Evolutionary conservation across 345 rosid genomes (phyloP).

Genomic region (Boechera retrofracta): DNA sequence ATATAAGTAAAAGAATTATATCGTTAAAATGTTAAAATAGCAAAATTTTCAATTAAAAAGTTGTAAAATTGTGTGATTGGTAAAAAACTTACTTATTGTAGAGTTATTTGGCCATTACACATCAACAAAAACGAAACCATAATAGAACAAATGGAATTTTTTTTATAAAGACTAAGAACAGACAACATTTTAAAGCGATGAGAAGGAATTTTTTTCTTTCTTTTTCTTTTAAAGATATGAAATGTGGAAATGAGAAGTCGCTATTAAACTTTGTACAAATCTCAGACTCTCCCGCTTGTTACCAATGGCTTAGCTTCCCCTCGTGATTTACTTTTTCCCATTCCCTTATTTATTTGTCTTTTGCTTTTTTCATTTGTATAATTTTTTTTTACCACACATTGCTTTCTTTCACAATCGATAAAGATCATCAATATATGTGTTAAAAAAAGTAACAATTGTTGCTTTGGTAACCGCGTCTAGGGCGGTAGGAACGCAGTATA

Average conservation of each 20-base stretch:
- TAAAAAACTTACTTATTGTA: background rate
- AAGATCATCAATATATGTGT: constrained; percentile 36
- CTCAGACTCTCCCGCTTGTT: constrained; percentile 43
- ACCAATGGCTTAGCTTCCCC: constrained; percentile 43
- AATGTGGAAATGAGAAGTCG: constrained; percentile 44
- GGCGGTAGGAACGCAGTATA: constrained; percentile 27
- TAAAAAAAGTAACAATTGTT: constrained; percentile 4
- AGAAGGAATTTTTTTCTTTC: background rate
- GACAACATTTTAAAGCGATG: constrained; percentile 1
- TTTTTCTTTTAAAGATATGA: background rate
- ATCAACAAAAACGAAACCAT: background rate
- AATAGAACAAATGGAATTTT: constrained; percentile 21
- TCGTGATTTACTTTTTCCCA: constrained; percentile 49
- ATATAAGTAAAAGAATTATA: no score
- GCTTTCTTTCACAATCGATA: constrained; percentile 46
- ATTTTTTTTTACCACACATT: constrained; percentile 32
- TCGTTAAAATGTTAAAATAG: background rate
- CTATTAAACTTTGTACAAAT: constrained; percentile 49
- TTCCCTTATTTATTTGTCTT: constrained; percentile 40
- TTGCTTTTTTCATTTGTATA: constrained; percentile 33
- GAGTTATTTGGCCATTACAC: background rate
- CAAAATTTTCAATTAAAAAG: background rate
- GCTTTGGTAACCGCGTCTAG: constrained; percentile 37
- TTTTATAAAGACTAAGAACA: background rate
- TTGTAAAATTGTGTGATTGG: background rate